phyloP scores from a whole-genome alignment of 345 rosid genomes.

The Eucalyptus albens region DNA sequence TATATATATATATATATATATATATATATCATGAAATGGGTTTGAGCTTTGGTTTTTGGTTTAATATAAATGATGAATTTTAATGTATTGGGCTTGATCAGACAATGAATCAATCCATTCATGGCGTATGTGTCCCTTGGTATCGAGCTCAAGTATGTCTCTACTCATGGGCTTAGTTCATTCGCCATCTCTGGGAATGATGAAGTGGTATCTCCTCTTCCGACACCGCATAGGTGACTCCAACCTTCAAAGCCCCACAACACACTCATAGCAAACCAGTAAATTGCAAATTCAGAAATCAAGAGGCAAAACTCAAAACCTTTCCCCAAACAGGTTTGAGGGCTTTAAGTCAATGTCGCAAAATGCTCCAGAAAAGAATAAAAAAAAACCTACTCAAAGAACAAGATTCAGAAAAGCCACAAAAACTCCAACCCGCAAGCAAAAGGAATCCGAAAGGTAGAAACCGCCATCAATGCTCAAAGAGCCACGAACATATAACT shows the following conservation, averaged over 20 bases:
- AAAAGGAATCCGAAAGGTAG: background rate
- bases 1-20: no score
- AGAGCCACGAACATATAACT: background rate
- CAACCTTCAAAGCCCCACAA: background rate
- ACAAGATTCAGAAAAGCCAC: background rate
- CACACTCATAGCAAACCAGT: background rate
- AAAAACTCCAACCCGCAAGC: background rate
- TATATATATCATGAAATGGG: background rate
- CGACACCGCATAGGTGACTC: background rate
- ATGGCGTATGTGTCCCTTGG: background rate
- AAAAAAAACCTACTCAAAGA: background rate
- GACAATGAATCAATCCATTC: background rate
- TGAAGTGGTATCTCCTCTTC: background rate
- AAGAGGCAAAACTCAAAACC: no score
- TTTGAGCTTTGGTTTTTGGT: background rate
- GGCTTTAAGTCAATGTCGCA: no score
- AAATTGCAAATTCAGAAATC: no score
- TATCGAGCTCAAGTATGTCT: background rate
- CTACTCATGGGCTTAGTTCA: background rate
- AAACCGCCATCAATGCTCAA: background rate
- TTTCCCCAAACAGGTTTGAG: no score
- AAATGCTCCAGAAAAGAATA: no score
- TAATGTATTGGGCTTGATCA: background rate
- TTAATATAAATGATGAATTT: no score
- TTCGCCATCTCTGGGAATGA: background rate